Base-by-base conservation (phyloP, 179 eudicot species). In the Pouteria campechiana region DNA sequence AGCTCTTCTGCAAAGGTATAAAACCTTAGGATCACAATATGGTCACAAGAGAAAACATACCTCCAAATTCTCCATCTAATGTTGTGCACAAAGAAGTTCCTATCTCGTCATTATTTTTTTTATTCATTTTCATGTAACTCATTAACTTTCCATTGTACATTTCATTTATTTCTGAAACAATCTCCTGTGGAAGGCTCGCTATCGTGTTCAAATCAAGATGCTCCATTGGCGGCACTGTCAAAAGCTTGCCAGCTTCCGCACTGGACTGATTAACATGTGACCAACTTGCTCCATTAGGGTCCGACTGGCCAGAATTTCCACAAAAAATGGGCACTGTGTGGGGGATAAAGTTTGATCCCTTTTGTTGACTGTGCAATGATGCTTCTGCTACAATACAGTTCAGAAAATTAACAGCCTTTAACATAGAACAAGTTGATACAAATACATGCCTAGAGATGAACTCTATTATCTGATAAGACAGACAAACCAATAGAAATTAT, bases 131-230 rank as follows among this genome's bases (percentile, higher is more conserved):
- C 25, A 92, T 67, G 48, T 79, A 69, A 35, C 50, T 54, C 9
- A 50, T 56, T 58, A 92, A 65, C 48, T 72, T 79, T 29, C 99
- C 96, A 17, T 67, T 74, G 72, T 92, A 92, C 54, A 78, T 58
- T 9, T 61, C 76, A 67, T 87, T 80, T 25, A 87, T 67, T 57
- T 92, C 94, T 38, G 92, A 69, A 48, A 92, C 54, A 38, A 92
- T 52, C 21, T 87, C 93, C 21, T 83, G 76, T 43, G 99, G 99
- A 49, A 92, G 83, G 65, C 73, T 75, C 68, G 68, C 77, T 58
- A 92, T 39, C 35, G 87, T 92, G 34, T 61, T 74, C 50, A 83
- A 24, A 71, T 92, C 96, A 67, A 92, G 84, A 67, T 92, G 96
- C 46, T 57, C 54, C 45, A 87, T 44, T 52, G 83, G 71, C 32